These are phyloP conservation scores for Lippia alba DNA, from an alignment of 305 asterid species.

Conservation along the genomic window DNA sequence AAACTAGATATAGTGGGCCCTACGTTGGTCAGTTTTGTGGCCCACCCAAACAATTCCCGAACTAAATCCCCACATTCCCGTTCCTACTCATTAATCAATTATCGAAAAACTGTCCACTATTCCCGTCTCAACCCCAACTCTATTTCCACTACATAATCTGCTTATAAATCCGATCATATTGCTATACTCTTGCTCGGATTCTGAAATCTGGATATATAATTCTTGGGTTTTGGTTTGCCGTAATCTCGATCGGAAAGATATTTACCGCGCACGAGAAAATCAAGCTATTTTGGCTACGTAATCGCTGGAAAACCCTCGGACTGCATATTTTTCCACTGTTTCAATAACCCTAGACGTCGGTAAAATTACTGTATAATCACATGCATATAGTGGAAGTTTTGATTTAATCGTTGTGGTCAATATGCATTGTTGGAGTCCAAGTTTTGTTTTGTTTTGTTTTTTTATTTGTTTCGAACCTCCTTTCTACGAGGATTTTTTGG, in stretches of 20 bases:
- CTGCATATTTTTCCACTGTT: constrained; percentile 16
- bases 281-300: neutral
- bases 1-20: neutral
- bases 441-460: too few species aligned
- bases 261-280: neutral
- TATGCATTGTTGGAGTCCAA: constrained; percentile 2
- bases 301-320: constrained; percentile 15
- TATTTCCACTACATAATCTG: neutral
- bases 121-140: neutral
- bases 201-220: neutral
- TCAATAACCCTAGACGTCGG: constrained; percentile 37
- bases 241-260: constrained; percentile 22
- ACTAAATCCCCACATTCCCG: constrained; percentile 16
- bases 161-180: too few species aligned
- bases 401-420: constrained; percentile 5
- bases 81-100: neutral
- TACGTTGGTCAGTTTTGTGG: neutral
- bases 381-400: constrained; percentile 5
- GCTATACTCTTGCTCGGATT: neutral
- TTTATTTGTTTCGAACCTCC: neutral
- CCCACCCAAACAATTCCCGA: neutral
- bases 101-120: constrained; percentile 1
- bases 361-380: neutral
- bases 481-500: neutral
- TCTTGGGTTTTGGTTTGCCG: constrained; percentile 4